Base-by-base conservation (phyloP, 805 yeast genomes). In the Candida glaebosa region DNA sequence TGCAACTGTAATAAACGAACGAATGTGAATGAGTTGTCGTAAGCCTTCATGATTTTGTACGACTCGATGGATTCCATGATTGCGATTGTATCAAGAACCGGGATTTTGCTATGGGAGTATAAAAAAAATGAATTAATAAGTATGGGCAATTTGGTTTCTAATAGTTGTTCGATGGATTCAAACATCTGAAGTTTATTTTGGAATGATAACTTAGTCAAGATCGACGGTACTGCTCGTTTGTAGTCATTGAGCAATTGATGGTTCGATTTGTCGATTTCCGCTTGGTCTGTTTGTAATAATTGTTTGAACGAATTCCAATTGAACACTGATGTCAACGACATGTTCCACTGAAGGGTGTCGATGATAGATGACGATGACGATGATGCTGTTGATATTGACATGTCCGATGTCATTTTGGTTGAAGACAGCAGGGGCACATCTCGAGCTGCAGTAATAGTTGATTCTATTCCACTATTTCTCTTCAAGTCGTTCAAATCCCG, bases 91-190 rank as follows among this genome's bases (percentile, higher is more conserved):
- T 64, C 64, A 12, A 66, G 39, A 5, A 63, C 51, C 2, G 70
- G 71, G 10, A 58, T 48, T 42, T 64, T 65, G 5, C 68, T 50
- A 42, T 64, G 62, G 34, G 61, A 60, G 39, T 61, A 57, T 22
- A 60, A 39, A 33, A 66, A 54, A 38, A 58, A 66, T 12, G 65
- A 58, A 41, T 57, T 57, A 34, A 61, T 41, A 20, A 60, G 44
- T 9, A 17, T 31, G 10, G 56, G 33, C 31, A 56, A 52, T 16
- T 47, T 43, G n/a, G 19, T 30, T 18, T 25, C 42, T 18, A 64
- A 39, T 4, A 54, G 43, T 14, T n/a, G 25, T 37, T 63, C 69
- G 5, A 60, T 35, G 4, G 17, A 36, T 10, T 47, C 14, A 3
- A 44, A 38, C 15, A 38, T 41, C 1, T 32, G 31, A 16, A 57